Evolutionary conservation across 225 moss, liverwort and hornwort species (phyloP).

Genomic region (Rhytidiadelphus loreus): DNA sequence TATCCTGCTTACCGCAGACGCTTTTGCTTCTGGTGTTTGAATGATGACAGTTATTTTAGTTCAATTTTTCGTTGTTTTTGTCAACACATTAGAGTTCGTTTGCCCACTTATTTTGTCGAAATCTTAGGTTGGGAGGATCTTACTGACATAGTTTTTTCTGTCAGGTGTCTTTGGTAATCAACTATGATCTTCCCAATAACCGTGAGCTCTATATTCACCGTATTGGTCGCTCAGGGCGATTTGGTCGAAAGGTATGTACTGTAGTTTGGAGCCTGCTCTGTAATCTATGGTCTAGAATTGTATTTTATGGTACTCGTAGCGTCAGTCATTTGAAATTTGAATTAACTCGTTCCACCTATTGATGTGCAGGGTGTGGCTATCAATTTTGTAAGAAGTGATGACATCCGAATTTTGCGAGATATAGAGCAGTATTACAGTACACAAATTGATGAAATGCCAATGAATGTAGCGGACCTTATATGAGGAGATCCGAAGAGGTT

Average conservation of each 20-base stretch:
- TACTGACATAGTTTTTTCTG: background rate
- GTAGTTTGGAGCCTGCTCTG: background rate
- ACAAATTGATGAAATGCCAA: conserved; percentile 96
- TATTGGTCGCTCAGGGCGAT: conserved; percentile 87
- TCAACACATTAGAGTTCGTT: background rate
- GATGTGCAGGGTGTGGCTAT: conserved; percentile 86
- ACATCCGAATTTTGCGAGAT: conserved; percentile 90
- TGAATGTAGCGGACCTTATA: conserved; percentile 90
- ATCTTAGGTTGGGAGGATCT: background rate
- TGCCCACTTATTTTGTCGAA: background rate
- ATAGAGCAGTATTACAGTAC: conserved; percentile 98
- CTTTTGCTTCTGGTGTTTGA: background rate
- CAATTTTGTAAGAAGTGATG: conserved; percentile 91
- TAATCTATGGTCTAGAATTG: background rate
- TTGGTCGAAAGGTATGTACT: conserved; percentile 70
- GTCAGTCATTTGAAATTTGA: background rate
- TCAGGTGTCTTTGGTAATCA: conserved; percentile 54
- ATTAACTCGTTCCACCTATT: background rate
- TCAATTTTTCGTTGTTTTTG: background rate
- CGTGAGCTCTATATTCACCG: conserved; percentile 97
- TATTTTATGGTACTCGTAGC: background rate
- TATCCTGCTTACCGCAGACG: background rate
- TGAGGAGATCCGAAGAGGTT: conserved; percentile 5
- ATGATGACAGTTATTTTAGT: background rate
- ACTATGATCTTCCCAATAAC: conserved; percentile 91